Evolutionary conservation across 2,329 filamentous ascomycete species (phyloP), one percentile per base, ranked within the genome.

Genomic region (Colletotrichum lupini): DNA sequence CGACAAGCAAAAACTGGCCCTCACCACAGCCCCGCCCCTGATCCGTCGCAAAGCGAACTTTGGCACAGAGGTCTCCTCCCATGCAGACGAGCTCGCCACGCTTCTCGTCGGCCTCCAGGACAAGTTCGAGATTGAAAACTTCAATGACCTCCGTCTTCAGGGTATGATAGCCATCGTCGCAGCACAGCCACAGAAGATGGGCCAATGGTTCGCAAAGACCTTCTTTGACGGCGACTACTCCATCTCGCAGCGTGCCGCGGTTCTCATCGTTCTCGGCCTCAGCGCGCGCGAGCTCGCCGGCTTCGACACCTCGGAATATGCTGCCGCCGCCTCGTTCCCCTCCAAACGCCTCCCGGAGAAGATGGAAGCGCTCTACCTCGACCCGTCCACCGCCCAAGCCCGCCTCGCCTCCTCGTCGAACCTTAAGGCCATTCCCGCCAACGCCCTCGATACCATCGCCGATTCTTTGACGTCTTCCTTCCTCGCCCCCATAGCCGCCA

Each of bases 201-300:
- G 92, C 0, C 93, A 91, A 16, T 97, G 94, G 93, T 94, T 97
- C 72, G 91, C 93, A 3, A 91, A 92, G 69, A 93, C 93, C 0
- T 97, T 97, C 80, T 98, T 98, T 80, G 92, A 95, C 55, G 95
- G 95, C 19, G 97, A 99, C 80, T 95, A 97, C 81, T 98, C 95
- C 0, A 85, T 98, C 49, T 90, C 92, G 0, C 96, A 98, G 80
- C 90, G 97, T 52, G 94, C 93, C 8, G 91, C 93, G 0, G 88
- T 98, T 49, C 91, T 99, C 65, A 92, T 94, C 24, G 92, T 94
- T 0, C 85, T 99, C 4, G 96, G 95, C 0, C 85, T 99, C 0
- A 91, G 93, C 35, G 94, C 94, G 2, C 90, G 96, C 72, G 95
- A 98, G 82, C 83, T 99, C 11, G 94, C 95, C 1, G 95, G 97